Percentiles rank a stretch among this genome's conserved stretches.
Evolutionary conservation across 1,284 basidiomycete species (phyloP).

Genomic region (Cutaneotrichosporon cutaneum): DNA sequence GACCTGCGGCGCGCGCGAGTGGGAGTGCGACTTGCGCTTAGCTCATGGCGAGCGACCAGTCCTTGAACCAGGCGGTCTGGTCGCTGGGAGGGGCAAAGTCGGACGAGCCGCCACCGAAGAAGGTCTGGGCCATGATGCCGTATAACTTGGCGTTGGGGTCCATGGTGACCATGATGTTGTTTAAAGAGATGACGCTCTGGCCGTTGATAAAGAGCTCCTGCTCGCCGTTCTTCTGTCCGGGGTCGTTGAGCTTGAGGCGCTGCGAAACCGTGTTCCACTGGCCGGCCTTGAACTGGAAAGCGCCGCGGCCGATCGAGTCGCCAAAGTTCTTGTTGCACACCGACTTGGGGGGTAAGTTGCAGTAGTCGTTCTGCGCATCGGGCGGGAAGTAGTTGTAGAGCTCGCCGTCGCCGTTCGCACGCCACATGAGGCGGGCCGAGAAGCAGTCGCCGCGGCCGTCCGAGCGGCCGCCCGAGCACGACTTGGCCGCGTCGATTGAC

Average conservation of each 20-base stretch:
- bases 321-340: slow-evolving; percentile 45
- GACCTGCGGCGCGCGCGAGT: not conserved
- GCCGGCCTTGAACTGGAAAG: slow-evolving; percentile 64
- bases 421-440: slow-evolving; percentile 53
- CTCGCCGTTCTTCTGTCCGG: slow-evolving; percentile 56
- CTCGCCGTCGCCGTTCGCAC: slow-evolving; percentile 44
- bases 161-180: slow-evolving; percentile 58
- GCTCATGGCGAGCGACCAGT: slow-evolving; percentile 64
- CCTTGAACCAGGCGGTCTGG: slow-evolving; percentile 63
- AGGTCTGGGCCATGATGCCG: slow-evolving; percentile 66
- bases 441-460: slow-evolving; percentile 48
- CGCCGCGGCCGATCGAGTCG: slow-evolving; percentile 64
- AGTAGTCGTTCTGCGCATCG: slow-evolving; percentile 32
- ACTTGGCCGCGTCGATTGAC: slow-evolving; percentile 30
- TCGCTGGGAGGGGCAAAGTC: slow-evolving; percentile 61
- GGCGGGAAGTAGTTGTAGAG: slow-evolving; percentile 46
- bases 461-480: slow-evolving; percentile 53
- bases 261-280: slow-evolving; percentile 65
- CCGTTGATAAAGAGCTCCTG: slow-evolving; percentile 63
- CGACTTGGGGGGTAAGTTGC: slow-evolving; percentile 31
- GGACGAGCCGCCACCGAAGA: slow-evolving; percentile 58
- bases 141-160: slow-evolving; percentile 54
- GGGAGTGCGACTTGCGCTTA: slow-evolving; percentile 17
- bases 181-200: slow-evolving; percentile 57
- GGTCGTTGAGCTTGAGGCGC: slow-evolving; percentile 64